These are phyloP conservation scores for Capsicum chinense DNA, from an alignment of 257 asterid species.

Conservation along the genomic window DNA sequence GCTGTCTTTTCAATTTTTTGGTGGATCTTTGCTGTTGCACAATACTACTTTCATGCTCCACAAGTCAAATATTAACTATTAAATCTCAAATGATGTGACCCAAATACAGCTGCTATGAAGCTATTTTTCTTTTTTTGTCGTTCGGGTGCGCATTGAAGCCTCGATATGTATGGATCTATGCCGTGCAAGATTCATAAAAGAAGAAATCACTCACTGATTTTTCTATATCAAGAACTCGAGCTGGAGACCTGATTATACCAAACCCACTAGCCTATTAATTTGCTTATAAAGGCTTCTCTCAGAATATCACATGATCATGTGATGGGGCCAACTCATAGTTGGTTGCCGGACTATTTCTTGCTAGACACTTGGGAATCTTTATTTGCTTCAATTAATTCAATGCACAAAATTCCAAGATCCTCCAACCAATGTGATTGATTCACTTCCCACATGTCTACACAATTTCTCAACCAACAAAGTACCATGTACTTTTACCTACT, in stretches of 20 bases:
- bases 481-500: not conserved
- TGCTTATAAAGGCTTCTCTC: slow-evolving; percentile 30
- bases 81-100: too few species aligned
- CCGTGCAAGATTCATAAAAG: not conserved
- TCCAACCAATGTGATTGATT: slow-evolving; percentile 41
- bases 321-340: slow-evolving; percentile 41
- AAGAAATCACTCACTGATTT: not conserved
- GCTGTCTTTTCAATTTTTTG: too few species aligned
- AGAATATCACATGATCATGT: slow-evolving; percentile 39
- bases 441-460: slow-evolving; percentile 31
- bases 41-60: too few species aligned
- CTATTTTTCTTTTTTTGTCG: too few species aligned
- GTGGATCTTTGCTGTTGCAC: too few species aligned
- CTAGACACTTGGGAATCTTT: slow-evolving; percentile 30
- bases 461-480: not conserved
- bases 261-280: too few species aligned
- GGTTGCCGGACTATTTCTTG: slow-evolving; percentile 32
- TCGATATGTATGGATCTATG: too few species aligned
- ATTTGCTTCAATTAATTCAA: slow-evolving; percentile 35
- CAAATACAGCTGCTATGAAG: too few species aligned
- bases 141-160: too few species aligned
- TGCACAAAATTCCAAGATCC: not conserved
- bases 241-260: not conserved
- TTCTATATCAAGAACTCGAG: not conserved
- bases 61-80: too few species aligned